A percentile compares a stretch with the other conserved stretches of the same genome.
Conservation (phyloP, 1,139 yeast genomes). For the Eremothecium gossypii region DNA sequence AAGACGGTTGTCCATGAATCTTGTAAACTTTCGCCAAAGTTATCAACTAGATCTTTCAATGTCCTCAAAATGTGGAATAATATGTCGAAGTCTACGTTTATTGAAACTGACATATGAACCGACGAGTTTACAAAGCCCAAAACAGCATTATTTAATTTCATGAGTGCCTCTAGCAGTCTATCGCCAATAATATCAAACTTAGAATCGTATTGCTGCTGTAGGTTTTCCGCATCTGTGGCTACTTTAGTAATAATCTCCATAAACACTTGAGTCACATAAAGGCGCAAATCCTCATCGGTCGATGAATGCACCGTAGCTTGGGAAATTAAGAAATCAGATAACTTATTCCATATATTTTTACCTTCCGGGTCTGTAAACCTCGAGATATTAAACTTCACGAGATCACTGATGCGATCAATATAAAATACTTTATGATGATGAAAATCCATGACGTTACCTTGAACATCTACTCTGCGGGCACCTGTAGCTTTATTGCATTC, state of each 20-base stretch:
- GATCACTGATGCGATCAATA: slow-evolving; percentile 33
- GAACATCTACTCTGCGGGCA: background rate
- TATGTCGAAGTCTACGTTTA: slow-evolving; percentile 48
- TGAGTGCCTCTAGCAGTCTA: slow-evolving; percentile 16
- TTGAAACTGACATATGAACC: slow-evolving; percentile 24
- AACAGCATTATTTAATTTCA: slow-evolving; percentile 16
- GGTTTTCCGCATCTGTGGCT: slow-evolving; percentile 36
- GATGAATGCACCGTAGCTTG: slow-evolving; percentile 35
- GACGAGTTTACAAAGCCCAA: slow-evolving; percentile 21
- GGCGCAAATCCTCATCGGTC: slow-evolving; percentile 36
- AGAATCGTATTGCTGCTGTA: slow-evolving; percentile 8
- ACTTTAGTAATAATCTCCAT: slow-evolving; percentile 40
- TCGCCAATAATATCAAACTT: slow-evolving; percentile 16
- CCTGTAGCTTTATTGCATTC: background rate
- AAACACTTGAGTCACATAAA: slow-evolving; percentile 40
- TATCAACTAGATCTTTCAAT: slow-evolving; percentile 61
- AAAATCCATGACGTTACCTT: slow-evolving; percentile 21
- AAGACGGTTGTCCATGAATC: slow-evolving; percentile 69
- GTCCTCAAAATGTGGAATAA: slow-evolving; percentile 54
- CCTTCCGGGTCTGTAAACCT: slow-evolving; percentile 38
- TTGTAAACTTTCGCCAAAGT: slow-evolving; percentile 54
- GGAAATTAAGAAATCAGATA: slow-evolving; percentile 40
- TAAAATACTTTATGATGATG: slow-evolving; percentile 32
- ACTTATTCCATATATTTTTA: slow-evolving; percentile 37
- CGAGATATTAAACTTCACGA: slow-evolving; percentile 42